Evolutionary conservation across 2,329 filamentous ascomycete species (phyloP), one percentile per base, ranked within the genome.

Genomic region (Teratosphaeria epicoccoides): DNA sequence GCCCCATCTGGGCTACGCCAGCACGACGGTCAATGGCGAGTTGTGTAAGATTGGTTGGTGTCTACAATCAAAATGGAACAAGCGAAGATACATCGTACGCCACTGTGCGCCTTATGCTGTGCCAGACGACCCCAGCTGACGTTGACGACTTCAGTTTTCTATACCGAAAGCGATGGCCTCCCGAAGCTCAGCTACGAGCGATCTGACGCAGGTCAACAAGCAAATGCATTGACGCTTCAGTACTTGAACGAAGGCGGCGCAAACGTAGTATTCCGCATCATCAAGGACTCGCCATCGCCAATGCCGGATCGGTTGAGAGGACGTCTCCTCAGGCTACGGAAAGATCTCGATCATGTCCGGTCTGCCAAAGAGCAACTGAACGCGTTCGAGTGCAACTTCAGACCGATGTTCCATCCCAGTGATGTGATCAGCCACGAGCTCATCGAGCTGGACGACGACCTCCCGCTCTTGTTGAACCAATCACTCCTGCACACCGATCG

Each of bases 201-300:
- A n/a, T 48, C 58, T 24, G 24, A 44, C 20, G 25, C n/a, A 4
- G 24, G 43, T 24, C 50, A 14, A 37, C 37, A 22, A 51, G 40
- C 22, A 2, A 2, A 10, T 6, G 6, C 20, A 50, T 57, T 55
- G 52, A 50, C 26, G 14, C 52, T 67, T 43, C 57, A 64, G 17
- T 69, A 68, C 47, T 57, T 67, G n/a, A 62, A 65, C 46, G 67
- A 69, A 60, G 67, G 67, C 48, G 66, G 66, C 43, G 68, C 68
- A 10, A 70, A 70, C 52, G 56, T 68, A 46, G 57, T 70, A 28
- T 68, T 64, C 55, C 53, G 55, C 1, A 60, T 69, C 5, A 23
- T 54, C 4, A 49, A 54, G 1, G 49, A 51, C n/a, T n/a, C n/a
- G 4, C 1, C 49, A 49, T 6, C 47, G 53, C 6, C 47, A 52